Evolutionary conservation across 2,329 filamentous ascomycete genomes (phyloP).

Genomic region (Colletotrichum sp.): DNA sequence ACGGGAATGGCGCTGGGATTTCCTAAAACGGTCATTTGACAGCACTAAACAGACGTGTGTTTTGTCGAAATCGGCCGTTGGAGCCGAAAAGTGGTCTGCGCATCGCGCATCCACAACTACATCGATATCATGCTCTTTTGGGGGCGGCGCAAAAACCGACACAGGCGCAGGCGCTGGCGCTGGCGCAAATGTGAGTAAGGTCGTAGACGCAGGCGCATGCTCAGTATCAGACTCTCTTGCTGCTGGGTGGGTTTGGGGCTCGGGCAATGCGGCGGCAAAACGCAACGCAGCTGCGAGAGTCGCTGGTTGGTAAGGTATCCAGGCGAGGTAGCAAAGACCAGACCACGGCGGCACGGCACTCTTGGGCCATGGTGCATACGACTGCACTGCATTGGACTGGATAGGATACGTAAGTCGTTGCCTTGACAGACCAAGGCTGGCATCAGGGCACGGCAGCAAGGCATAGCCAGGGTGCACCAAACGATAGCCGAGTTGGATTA

Average conservation of each 20-base stretch:
- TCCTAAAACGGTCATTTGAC: slow-evolving; percentile 12
- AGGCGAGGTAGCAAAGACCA: not conserved
- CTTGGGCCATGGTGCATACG: not conserved
- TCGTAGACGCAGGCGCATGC: not conserved
- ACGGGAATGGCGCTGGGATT: slow-evolving; percentile 15
- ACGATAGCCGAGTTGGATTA: not conserved
- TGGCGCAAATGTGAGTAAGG: not conserved
- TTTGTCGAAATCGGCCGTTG: not conserved
- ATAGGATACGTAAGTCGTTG: not conserved
- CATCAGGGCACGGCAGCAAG: not conserved
- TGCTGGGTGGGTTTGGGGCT: not conserved
- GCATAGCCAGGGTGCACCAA: not conserved
- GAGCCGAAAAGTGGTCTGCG: not conserved
- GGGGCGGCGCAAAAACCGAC: not conserved
- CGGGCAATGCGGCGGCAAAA: slow-evolving; percentile 7
- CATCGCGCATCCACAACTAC: not conserved
- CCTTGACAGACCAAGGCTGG: not conserved
- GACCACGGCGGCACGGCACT: not conserved
- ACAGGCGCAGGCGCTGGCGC: not conserved
- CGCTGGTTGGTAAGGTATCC: not conserved
- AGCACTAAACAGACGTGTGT: slow-evolving; percentile 6
- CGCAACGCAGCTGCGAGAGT: not conserved
- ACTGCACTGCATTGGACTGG: not conserved
- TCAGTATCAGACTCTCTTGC: not conserved
- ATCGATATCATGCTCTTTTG: not conserved